A percentile compares a stretch with the other conserved stretches of the same genome.
These are phyloP conservation scores for Solanum peruvianum DNA, from an alignment of 257 asterid species.

Conservation along the genomic window DNA sequence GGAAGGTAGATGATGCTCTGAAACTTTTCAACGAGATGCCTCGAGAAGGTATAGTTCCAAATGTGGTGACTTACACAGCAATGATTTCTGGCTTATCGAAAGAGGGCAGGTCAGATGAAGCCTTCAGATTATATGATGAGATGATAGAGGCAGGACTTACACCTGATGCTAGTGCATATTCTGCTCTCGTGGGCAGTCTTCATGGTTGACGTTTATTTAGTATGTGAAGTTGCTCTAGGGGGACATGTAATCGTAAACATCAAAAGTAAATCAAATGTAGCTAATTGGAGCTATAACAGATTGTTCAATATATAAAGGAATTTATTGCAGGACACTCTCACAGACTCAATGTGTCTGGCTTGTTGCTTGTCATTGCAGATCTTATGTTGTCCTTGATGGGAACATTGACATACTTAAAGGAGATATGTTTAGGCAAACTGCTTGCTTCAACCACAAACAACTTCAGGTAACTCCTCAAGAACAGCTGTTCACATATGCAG, in stretches of 20 bases:
- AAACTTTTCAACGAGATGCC: conserved; percentile 54
- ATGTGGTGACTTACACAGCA: conserved; percentile 44
- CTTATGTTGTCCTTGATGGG: neutral
- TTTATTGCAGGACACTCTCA: neutral
- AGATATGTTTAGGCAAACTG: neutral
- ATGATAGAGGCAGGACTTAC: conserved; percentile 58
- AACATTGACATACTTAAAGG: neutral
- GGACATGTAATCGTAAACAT: neutral
- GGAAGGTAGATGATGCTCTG: conserved; percentile 57
- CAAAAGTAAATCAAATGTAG: neutral
- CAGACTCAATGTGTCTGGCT: neutral
- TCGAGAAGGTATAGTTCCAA: conserved; percentile 27
- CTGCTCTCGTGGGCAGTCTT: conserved; percentile 84
- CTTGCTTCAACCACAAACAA: neutral
- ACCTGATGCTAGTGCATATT: conserved; percentile 61
- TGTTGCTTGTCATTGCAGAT: neutral
- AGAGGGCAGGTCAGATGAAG: conserved; percentile 75
- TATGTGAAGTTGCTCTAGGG: neutral
- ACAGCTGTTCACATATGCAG: neutral
- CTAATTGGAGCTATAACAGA: neutral
- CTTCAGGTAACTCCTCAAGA: neutral
- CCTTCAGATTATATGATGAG: conserved; percentile 64
- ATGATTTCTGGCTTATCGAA: conserved; percentile 64
- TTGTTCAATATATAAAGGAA: neutral
- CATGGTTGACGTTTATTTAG: conserved; percentile 13